These are phyloP conservation scores for Astrothelium macrocarpum DNA, from an alignment of 495 filamentous ascomycete genomes.

Conservation along the genomic window DNA sequence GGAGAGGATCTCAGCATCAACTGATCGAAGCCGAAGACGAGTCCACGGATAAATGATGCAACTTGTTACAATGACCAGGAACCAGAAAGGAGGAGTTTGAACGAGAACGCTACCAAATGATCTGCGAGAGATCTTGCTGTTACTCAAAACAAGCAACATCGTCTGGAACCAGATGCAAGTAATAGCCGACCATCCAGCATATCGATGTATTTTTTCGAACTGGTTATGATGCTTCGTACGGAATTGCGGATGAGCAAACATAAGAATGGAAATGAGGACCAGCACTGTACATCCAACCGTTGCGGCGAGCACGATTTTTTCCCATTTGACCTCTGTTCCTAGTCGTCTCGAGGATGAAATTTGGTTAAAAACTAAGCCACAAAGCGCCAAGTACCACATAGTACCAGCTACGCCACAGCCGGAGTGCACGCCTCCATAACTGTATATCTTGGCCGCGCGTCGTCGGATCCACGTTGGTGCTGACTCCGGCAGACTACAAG, in stretches of 20 bases:
- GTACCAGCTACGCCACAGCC: slow-evolving; percentile 22
- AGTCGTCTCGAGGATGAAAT: not conserved
- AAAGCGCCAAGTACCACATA: slow-evolving; percentile 24
- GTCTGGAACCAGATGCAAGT: slow-evolving; percentile 50
- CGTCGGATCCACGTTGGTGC: slow-evolving; percentile 20
- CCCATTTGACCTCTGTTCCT: not conserved
- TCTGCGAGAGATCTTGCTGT: slow-evolving; percentile 20
- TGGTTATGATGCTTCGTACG: slow-evolving; percentile 49
- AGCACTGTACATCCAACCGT: slow-evolving; percentile 16
- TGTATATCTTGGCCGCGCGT: slow-evolving; percentile 24
- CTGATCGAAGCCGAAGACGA: slow-evolving; percentile 49
- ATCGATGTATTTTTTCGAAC: slow-evolving; percentile 61
- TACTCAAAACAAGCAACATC: slow-evolving; percentile 30
- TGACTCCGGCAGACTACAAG: slow-evolving; percentile 14
- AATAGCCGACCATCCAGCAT: slow-evolving; percentile 53
- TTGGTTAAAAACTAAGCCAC: not conserved
- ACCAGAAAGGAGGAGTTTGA: slow-evolving; percentile 56
- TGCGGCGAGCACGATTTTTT: slow-evolving; percentile 1
- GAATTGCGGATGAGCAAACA: slow-evolving; percentile 39
- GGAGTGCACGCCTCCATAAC: slow-evolving; percentile 26
- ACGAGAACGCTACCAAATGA: slow-evolving; percentile 37
- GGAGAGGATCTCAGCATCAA: slow-evolving; percentile 55
- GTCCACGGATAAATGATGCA: slow-evolving; percentile 60
- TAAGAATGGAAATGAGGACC: slow-evolving; percentile 31
- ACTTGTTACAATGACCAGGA: slow-evolving; percentile 49